Conservation (phyloP, 2,329 filamentous ascomycete genomes). For the Xylariomycetidae sp. region DNA sequence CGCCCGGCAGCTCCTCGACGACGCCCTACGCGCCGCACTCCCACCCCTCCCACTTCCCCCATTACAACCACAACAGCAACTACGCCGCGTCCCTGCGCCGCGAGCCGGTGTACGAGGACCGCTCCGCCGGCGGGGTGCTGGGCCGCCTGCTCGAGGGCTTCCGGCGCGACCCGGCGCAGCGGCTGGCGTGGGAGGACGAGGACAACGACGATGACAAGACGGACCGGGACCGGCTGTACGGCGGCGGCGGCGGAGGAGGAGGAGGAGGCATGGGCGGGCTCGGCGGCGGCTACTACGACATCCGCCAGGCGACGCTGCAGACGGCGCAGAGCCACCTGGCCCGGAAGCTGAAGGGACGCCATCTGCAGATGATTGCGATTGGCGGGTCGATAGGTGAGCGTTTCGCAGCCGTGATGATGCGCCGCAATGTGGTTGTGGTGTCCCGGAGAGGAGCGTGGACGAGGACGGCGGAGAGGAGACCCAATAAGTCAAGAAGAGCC, state of each 20-base stretch:
- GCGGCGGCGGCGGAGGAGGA: not conserved
- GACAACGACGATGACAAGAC: not conserved
- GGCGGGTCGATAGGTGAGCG: constrained; percentile 74
- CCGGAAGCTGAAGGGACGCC: constrained; percentile 72
- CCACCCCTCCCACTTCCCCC: not conserved
- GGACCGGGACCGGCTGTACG: not conserved
- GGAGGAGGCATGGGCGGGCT: constrained; percentile 15
- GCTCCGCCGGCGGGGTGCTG: constrained; percentile 27
- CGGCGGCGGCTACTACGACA: constrained; percentile 41
- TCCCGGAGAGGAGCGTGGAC: too few relatives aligned
- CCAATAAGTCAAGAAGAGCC: too few relatives aligned
- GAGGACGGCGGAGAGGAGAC: too few relatives aligned
- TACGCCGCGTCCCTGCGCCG: constrained; percentile 16
- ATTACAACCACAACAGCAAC: not conserved
- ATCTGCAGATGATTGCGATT: constrained; percentile 97
- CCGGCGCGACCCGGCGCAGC: constrained; percentile 50
- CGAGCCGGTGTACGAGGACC: constrained; percentile 39
- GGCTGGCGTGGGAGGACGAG: constrained; percentile 31
- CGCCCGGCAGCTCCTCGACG: constrained; percentile 43
- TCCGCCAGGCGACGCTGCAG: constrained; percentile 58
- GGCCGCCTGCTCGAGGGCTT: constrained; percentile 54
- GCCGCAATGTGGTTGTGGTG: too few relatives aligned
- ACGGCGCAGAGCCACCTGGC: constrained; percentile 71
- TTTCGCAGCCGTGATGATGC: too few relatives aligned
- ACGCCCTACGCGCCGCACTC: constrained; percentile 24